Percentiles rank a stretch among this genome's conserved stretches.
These are phyloP conservation scores for Mortierella sp. DNA, from an alignment of 371 early-diverging fungal genomes.

Conservation along the genomic window DNA sequence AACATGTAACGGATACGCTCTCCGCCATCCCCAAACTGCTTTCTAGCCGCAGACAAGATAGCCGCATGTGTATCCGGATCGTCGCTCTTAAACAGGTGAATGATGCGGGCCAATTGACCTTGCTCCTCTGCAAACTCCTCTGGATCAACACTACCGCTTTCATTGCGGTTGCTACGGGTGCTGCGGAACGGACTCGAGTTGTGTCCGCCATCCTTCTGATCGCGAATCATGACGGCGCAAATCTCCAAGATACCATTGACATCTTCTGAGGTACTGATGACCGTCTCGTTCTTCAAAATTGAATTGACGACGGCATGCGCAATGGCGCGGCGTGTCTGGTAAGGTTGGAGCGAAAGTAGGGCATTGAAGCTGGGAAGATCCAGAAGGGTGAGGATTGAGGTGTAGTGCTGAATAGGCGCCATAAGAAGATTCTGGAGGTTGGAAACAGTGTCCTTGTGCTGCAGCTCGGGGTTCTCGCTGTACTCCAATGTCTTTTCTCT, in stretches of 20 bases:
- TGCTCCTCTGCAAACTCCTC: slow-evolving; percentile 88
- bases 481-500: slow-evolving; percentile 71
- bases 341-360: slow-evolving; percentile 83
- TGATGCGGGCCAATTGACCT: slow-evolving; percentile 82
- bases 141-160: slow-evolving; percentile 65
- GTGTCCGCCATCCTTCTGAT: slow-evolving; percentile 75
- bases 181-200: slow-evolving; percentile 55
- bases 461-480: slow-evolving; percentile 64
- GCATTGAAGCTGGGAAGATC: slow-evolving; percentile 80
- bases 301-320: slow-evolving; percentile 80
- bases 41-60: slow-evolving; percentile 81
- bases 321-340: slow-evolving; percentile 80
- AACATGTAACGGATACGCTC: slow-evolving; percentile 87
- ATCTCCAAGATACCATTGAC: slow-evolving; percentile 86
- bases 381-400: slow-evolving; percentile 67
- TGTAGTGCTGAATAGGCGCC: slow-evolving; percentile 81
- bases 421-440: slow-evolving; percentile 74
- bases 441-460: slow-evolving; percentile 67
- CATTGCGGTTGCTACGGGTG: slow-evolving; percentile 52
- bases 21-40: slow-evolving; percentile 86
- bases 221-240: slow-evolving; percentile 80
- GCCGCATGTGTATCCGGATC: slow-evolving; percentile 80
- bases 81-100: slow-evolving; percentile 80
- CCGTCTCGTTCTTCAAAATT: slow-evolving; percentile 71
- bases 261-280: slow-evolving; percentile 77